phyloP scores from a whole-genome alignment of 2,329 filamentous ascomycete species.

The Penicillium sp. region DNA sequence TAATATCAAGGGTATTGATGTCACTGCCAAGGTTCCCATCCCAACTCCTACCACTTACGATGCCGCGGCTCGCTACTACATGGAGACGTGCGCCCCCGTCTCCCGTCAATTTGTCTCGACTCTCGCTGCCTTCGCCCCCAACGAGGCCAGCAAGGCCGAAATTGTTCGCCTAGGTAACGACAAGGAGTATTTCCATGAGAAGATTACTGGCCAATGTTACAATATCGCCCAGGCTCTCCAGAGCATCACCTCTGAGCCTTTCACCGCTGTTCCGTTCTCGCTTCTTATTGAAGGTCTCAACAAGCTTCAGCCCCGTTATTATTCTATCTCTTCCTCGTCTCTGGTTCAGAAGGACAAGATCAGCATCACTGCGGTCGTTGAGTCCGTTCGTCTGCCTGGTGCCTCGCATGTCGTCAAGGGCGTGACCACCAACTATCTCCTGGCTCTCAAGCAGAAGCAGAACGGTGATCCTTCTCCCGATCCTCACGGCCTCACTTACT shows the following conservation, averaged over 20 bases:
- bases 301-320: conserved; percentile 97
- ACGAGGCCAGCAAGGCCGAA: conserved; percentile 78
- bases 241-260: conserved; percentile 69
- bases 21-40: conserved; percentile 96
- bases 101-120: conserved; percentile 92
- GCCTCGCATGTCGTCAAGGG: conserved; percentile 80
- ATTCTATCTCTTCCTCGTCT: conserved; percentile 98
- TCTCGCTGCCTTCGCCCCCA: conserved; percentile 83
- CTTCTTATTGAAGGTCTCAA: conserved; percentile 88
- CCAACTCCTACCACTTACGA: conserved; percentile 96
- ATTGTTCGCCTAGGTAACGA: conserved; percentile 85
- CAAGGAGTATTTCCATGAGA: conserved; percentile 91
- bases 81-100: conserved; percentile 92
- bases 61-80: conserved; percentile 86
- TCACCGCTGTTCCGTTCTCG: conserved; percentile 86
- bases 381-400: conserved; percentile 73
- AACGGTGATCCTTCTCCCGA: conserved; percentile 78
- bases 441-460: conserved; percentile 95
- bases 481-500: conserved; percentile 79
- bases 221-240: conserved; percentile 87
- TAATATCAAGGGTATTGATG: conserved; percentile 84
- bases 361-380: conserved; percentile 91
- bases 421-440: conserved; percentile 93
- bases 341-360: conserved; percentile 91
- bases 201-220: conserved; percentile 75